Evolutionary conservation across 2,329 filamentous ascomycete genomes (phyloP).

Genomic region (Clonostachys rhizophaga): DNA sequence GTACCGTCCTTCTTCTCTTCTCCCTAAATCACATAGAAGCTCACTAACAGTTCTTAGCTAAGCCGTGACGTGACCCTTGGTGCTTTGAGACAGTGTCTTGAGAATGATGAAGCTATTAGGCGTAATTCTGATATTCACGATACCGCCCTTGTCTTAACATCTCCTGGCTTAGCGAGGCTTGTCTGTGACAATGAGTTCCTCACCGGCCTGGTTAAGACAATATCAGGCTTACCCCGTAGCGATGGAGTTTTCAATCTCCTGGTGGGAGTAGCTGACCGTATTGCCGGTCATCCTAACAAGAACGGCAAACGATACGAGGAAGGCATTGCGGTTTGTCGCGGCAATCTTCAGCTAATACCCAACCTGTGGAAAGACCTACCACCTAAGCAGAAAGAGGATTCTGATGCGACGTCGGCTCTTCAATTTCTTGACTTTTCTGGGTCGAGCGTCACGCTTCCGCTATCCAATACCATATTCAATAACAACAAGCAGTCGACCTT

Average conservation of each 20-base stretch:
- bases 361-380: constrained; percentile 31
- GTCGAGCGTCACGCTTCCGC: constrained; percentile 48
- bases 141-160: constrained; percentile 44
- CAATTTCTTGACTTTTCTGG: constrained; percentile 22
- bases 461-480: constrained; percentile 75
- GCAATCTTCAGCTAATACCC: constrained; percentile 29
- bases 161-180: constrained; percentile 40
- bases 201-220: constrained; percentile 21
- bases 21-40: too few species aligned
- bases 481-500: constrained; percentile 62
- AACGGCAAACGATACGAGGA: too few species aligned
- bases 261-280: too few species aligned
- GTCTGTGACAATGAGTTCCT: constrained; percentile 39
- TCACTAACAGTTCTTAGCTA: too few species aligned
- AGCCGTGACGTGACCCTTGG: too few species aligned
- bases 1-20: too few species aligned
- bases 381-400: constrained; percentile 16
- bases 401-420: constrained; percentile 31
- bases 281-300: too few species aligned
- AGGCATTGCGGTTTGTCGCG: too few species aligned
- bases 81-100: too few species aligned
- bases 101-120: too few species aligned
- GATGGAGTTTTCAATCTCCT: background rate
- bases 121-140: constrained; percentile 21
- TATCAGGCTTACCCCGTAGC: background rate